Percentiles rank a stretch among this genome's conserved stretches.
These are phyloP conservation scores for Zoysia pacifica DNA, from an alignment of 176 grass and related monocot species.

Conservation along the genomic window DNA sequence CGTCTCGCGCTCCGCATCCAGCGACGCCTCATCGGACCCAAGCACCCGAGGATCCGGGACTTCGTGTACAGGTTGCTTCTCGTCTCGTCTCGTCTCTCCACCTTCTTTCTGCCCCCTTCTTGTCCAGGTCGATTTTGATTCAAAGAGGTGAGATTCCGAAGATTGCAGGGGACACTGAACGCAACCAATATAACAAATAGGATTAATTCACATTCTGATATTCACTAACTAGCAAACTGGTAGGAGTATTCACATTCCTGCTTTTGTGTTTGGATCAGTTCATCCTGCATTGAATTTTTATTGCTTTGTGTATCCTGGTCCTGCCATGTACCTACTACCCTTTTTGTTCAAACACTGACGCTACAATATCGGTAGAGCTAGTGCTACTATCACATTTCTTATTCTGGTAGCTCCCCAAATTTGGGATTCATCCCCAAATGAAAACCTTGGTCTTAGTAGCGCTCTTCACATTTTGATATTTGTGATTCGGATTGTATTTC, in stretches of 20 bases:
- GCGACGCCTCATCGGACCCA: slow-evolving; percentile 75
- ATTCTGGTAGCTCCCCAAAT: background rate
- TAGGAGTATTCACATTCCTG: too few species aligned
- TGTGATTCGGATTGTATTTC: background rate
- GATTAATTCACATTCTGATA: too few species aligned
- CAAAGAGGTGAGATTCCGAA: too few species aligned
- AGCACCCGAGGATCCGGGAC: slow-evolving; percentile 63
- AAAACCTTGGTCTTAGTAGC: background rate
- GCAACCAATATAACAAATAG: too few species aligned
- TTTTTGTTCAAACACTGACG: background rate
- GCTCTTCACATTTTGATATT: background rate
- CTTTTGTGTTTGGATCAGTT: too few species aligned
- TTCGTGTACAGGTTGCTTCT: slow-evolving; percentile 59
- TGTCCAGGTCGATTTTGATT: too few species aligned
- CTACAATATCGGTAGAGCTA: background rate
- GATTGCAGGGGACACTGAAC: too few species aligned
- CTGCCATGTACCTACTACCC: background rate
- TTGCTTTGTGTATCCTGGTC: background rate
- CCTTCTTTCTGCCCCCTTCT: background rate
- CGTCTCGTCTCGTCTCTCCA: too few species aligned
- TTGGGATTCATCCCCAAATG: background rate
- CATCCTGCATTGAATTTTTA: too few species aligned
- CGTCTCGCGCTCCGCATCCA: slow-evolving; percentile 80
- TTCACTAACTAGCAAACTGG: too few species aligned
- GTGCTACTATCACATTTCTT: background rate